Conservation (phyloP, 495 filamentous ascomycete genomes). For the Cudoniella acicularis region DNA sequence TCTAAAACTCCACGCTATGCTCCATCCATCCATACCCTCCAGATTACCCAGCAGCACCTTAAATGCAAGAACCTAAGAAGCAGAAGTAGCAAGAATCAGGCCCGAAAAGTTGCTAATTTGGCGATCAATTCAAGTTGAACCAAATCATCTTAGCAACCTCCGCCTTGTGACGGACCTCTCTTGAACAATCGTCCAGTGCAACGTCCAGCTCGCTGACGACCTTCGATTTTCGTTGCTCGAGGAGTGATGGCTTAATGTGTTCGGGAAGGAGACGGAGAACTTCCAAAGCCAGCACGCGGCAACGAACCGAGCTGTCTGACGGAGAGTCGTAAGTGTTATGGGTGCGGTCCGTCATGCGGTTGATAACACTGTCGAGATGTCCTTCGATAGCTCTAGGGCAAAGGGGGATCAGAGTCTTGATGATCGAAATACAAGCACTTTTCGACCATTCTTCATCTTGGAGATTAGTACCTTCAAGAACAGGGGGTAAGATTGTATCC, state of each 20-base stretch:
- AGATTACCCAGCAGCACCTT: not conserved
- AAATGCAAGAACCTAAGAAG: not conserved
- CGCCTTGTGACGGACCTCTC: conserved; percentile 5
- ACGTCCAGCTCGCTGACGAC: conserved; percentile 9
- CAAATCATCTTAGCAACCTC: conserved; percentile 11
- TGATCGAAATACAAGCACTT: conserved; percentile 4
- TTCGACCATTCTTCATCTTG: conserved; percentile 14
- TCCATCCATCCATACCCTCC: not conserved
- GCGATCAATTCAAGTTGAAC: conserved; percentile 12
- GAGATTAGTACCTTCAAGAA: conserved; percentile 17
- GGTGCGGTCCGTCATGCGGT: conserved; percentile 17
- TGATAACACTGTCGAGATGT: conserved; percentile 21
- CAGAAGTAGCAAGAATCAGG: not conserved
- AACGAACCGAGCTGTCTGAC: conserved; percentile 6
- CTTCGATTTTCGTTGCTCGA: conserved; percentile 4
- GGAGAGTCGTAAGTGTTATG: conserved; percentile 15
- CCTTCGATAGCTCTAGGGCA: not conserved
- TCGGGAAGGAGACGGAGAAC: conserved; percentile 10
- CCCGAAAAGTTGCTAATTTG: too few species aligned
- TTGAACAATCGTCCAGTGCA: conserved; percentile 7
- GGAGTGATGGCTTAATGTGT: not conserved
- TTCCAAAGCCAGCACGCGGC: conserved; percentile 20
- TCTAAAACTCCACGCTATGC: conserved; percentile 9
- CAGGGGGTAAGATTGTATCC: not conserved
- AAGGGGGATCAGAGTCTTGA: conserved; percentile 7